phyloP scores from a whole-genome alignment of 2,329 filamentous ascomycete species.

The Curvularia verruculosa region DNA sequence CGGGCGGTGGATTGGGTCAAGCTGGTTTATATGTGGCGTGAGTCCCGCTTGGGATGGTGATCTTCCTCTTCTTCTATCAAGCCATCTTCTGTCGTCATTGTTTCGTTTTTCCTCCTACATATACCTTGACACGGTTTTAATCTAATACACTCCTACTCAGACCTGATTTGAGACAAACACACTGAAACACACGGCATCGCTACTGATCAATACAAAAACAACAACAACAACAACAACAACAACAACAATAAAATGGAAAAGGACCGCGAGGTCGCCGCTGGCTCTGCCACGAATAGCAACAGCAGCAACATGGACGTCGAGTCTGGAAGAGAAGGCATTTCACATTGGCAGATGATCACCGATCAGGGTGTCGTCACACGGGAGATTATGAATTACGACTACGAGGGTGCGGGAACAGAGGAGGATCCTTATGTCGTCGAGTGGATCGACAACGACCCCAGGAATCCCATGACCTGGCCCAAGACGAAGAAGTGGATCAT shows the following conservation, averaged over 20 bases:
- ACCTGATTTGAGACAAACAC: background rate
- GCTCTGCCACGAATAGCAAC: conserved; percentile 12
- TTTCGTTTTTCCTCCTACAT: conserved; percentile 1
- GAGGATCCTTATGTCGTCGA: conserved; percentile 55
- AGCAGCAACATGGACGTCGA: conserved; percentile 36
- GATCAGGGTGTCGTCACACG: conserved; percentile 48
- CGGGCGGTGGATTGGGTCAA: background rate
- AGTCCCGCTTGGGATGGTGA: conserved; percentile 3
- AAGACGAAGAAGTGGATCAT: conserved; percentile 52
- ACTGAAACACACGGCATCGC: background rate
- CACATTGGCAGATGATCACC: conserved; percentile 45
- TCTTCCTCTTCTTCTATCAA: background rate
- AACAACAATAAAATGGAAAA: too few species aligned
- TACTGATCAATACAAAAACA: background rate
- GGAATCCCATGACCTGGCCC: conserved; percentile 53
- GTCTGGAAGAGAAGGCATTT: conserved; percentile 43
- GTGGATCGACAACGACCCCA: conserved; percentile 55
- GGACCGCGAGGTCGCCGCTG: conserved; percentile 16
- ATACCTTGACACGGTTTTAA: background rate
- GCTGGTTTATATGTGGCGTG: conserved; percentile 24
- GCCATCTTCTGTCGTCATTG: conserved; percentile 4
- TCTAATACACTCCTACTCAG: background rate
- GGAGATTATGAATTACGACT: conserved; percentile 49
- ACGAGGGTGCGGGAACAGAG: conserved; percentile 52
- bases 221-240: too few species aligned